Percentiles rank a stretch among this genome's conserved stretches.
These are phyloP conservation scores for Setomelanomma holmii DNA, from an alignment of 2,329 filamentous ascomycete species.

Conservation along the genomic window DNA sequence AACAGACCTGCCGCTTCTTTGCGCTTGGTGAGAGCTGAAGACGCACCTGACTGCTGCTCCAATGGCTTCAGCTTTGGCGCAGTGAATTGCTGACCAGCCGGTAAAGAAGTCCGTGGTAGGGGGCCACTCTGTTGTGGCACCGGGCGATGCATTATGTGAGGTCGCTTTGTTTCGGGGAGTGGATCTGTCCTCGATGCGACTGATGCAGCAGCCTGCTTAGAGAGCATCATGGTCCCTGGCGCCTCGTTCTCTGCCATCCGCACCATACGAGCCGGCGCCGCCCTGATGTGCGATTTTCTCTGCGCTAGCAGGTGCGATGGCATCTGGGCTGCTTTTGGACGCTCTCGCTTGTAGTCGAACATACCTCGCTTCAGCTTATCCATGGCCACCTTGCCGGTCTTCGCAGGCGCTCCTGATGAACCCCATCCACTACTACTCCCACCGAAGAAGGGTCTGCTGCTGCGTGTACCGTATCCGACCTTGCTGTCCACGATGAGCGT, in stretches of 20 bases:
- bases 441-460: constrained; percentile 23
- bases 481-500: constrained; percentile 40
- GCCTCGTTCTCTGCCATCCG: constrained; percentile 38
- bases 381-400: constrained; percentile 45
- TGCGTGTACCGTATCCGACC: constrained; percentile 30
- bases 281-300: constrained; percentile 27
- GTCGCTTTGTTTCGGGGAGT: constrained; percentile 13
- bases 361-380: constrained; percentile 44
- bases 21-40: constrained; percentile 3
- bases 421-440: constrained; percentile 28
- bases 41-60: neutral
- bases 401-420: constrained; percentile 34
- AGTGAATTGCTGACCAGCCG: constrained; percentile 37
- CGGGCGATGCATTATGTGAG: constrained; percentile 33
- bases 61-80: constrained; percentile 32
- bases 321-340: constrained; percentile 37
- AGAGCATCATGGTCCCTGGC: constrained; percentile 32
- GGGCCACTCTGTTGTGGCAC: constrained; percentile 19
- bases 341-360: constrained; percentile 41
- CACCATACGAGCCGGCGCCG: constrained; percentile 41
- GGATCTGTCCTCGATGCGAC: constrained; percentile 14
- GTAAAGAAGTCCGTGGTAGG: constrained; percentile 31
- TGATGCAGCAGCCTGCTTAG: constrained; percentile 35
- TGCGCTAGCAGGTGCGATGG: constrained; percentile 37
- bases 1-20: constrained; percentile 12